Evolutionary conservation across 441 rosid species (phyloP).

Genomic region (Raphanus hybrid): DNA sequence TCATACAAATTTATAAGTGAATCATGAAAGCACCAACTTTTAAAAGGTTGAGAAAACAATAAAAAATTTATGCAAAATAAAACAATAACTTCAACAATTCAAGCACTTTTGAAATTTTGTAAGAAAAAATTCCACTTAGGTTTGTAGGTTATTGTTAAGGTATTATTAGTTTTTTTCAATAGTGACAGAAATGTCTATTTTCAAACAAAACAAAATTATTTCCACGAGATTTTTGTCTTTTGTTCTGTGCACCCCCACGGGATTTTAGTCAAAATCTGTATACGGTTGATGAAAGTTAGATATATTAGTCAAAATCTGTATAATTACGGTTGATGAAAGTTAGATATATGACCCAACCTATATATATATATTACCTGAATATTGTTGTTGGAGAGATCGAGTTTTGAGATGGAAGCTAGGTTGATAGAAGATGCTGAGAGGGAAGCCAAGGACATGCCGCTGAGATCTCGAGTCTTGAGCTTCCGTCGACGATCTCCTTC

Average conservation of each 20-base stretch:
- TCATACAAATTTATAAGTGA: not conserved
- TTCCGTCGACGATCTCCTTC: conserved; percentile 41
- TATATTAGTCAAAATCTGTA: not conserved
- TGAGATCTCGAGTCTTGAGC: conserved; percentile 59
- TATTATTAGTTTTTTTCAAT: not conserved
- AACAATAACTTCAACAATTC: not conserved
- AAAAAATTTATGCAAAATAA: too few relatives aligned
- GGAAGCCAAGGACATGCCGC: conserved; percentile 66
- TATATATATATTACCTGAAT: conserved; percentile 57
- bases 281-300: too few relatives aligned
- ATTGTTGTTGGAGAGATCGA: conserved; percentile 86
- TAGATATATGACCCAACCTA: not conserved
- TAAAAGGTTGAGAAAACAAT: not conserved
- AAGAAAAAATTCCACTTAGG: not conserved
- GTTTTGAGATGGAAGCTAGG: conserved; percentile 63
- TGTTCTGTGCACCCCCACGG: too few relatives aligned
- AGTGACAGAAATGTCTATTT: not conserved
- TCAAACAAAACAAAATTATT: not conserved
- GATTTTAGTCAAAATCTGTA: too few relatives aligned
- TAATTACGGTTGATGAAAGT: not conserved
- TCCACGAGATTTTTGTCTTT: not conserved
- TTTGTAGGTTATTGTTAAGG: not conserved
- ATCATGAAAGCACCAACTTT: not conserved
- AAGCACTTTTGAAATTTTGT: not conserved
- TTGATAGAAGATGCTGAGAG: conserved; percentile 66